These are phyloP conservation scores for Fusarium chuoi DNA, from an alignment of 2,329 filamentous ascomycete genomes.

Conservation along the genomic window DNA sequence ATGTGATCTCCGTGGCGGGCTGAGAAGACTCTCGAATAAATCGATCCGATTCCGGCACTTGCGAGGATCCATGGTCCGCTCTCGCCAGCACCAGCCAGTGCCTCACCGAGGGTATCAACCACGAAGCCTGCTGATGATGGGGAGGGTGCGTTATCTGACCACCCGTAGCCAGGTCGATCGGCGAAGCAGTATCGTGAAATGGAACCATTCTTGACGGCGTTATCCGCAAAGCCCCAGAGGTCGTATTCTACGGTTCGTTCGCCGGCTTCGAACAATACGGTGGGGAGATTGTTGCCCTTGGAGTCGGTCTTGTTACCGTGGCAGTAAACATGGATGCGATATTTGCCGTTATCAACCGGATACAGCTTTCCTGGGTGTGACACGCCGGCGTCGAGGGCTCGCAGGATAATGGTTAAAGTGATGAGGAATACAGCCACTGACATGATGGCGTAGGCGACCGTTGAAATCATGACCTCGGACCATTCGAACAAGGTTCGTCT, in stretches of 20 bases:
- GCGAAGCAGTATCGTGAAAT: conserved; percentile 94
- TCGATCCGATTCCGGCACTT: conserved; percentile 85
- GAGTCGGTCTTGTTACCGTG: conserved; percentile 72
- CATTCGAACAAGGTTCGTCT: conserved; percentile 85
- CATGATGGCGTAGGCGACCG: conserved; percentile 75
- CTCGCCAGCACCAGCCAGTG: conserved; percentile 82
- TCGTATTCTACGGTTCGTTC: conserved; percentile 82
- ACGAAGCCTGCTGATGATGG: conserved; percentile 93
- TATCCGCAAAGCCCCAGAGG: conserved; percentile 82
- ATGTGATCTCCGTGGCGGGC: conserved; percentile 81
- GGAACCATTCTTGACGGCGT: conserved; percentile 79
- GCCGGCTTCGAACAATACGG: conserved; percentile 86
- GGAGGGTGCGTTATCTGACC: conserved; percentile 90
- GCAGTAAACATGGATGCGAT: conserved; percentile 87
- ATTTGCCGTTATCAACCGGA: conserved; percentile 85
- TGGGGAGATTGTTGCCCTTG: conserved; percentile 69
- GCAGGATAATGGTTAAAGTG: conserved; percentile 81
- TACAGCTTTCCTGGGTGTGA: conserved; percentile 78
- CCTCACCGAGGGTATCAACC: conserved; percentile 88
- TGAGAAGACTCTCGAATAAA: conserved; percentile 92
- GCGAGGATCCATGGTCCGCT: conserved; percentile 89
- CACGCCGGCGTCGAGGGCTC: conserved; percentile 81
- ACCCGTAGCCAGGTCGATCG: conserved; percentile 89
- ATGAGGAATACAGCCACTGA: conserved; percentile 77
- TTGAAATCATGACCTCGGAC: conserved; percentile 81